phyloP scores from a whole-genome alignment of 176 grass and related monocot genomes.

The Poa pratensis region DNA sequence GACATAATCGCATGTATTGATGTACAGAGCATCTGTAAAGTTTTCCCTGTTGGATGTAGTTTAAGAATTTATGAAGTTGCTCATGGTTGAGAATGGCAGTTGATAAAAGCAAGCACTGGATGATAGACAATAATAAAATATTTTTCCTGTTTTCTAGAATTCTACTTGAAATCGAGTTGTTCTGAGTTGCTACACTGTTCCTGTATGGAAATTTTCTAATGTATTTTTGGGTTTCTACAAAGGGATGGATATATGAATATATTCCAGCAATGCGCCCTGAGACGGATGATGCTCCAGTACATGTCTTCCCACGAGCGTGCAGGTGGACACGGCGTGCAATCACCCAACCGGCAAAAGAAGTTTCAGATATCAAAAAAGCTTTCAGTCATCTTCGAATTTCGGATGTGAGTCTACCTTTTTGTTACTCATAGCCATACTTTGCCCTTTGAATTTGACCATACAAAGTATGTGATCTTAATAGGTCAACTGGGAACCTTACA shows the following conservation, averaged over 20 bases:
- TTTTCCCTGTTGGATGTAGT: neutral
- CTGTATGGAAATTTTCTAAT: neutral
- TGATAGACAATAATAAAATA: neutral
- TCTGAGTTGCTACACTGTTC: neutral
- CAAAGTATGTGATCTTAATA: neutral
- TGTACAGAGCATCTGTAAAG: neutral
- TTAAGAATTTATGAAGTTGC: neutral
- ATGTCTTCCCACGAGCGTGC: constrained; percentile 3
- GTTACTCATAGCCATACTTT: neutral
- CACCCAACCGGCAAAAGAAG: neutral
- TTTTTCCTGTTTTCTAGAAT: neutral
- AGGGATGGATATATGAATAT: constrained; percentile 43
- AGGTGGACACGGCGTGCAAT: neutral
- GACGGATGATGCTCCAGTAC: constrained; percentile 32
- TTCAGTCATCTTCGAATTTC: constrained; percentile 24
- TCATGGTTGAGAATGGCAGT: neutral
- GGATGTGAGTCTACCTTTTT: constrained; percentile 12
- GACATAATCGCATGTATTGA: neutral
- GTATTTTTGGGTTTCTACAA: neutral
- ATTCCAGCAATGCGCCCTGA: constrained; percentile 11
- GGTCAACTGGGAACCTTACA: constrained; percentile 39
- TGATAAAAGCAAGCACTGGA: neutral
- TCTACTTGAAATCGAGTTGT: neutral
- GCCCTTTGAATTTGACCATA: neutral
- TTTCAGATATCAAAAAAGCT: constrained; percentile 10